Conservation (phyloP, 108 stramenopile genomes). For the Stephanodiscus minutulus region DNA sequence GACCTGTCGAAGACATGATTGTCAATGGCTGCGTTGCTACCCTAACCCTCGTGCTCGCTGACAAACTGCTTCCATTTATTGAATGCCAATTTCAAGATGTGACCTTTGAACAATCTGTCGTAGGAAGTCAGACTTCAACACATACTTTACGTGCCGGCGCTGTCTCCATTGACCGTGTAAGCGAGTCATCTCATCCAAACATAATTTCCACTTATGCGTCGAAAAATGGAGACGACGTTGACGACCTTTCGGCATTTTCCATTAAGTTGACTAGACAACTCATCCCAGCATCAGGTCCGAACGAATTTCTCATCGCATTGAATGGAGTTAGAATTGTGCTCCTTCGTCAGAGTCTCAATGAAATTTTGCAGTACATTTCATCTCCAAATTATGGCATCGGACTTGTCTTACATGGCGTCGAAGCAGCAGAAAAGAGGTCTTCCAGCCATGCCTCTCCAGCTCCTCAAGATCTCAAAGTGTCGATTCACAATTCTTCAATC, state of each 20-base stretch:
- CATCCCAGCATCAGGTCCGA: constrained; percentile 5
- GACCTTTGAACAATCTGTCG: constrained; percentile 11
- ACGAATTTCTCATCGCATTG: constrained; percentile 39
- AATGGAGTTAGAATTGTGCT: constrained; percentile 57
- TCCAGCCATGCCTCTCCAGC: constrained; percentile 29
- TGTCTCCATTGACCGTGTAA: constrained; percentile 31
- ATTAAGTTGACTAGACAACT: constrained; percentile 29
- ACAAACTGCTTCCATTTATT: constrained; percentile 40
- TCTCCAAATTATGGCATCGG: constrained; percentile 69
- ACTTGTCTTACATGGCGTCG: constrained; percentile 18
- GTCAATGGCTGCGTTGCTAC: constrained; percentile 29
- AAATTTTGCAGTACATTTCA: constrained; percentile 67
- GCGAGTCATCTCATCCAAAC: constrained; percentile 48
- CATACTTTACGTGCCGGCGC: constrained; percentile 20
- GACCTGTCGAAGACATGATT: neutral
- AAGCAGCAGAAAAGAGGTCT: constrained; percentile 37
- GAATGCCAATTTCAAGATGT: constrained; percentile 13
- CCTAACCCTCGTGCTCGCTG: constrained; percentile 19
- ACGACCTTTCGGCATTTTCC: constrained; percentile 23
- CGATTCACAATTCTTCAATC: constrained; percentile 54
- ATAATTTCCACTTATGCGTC: constrained; percentile 41
- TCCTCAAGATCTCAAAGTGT: constrained; percentile 31
- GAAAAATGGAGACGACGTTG: constrained; percentile 22
- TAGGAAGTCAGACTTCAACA: neutral
- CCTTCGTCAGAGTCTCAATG: constrained; percentile 60